phyloP scores from a whole-genome alignment of 176 grass and related monocot species.

The Musa beccarii region DNA sequence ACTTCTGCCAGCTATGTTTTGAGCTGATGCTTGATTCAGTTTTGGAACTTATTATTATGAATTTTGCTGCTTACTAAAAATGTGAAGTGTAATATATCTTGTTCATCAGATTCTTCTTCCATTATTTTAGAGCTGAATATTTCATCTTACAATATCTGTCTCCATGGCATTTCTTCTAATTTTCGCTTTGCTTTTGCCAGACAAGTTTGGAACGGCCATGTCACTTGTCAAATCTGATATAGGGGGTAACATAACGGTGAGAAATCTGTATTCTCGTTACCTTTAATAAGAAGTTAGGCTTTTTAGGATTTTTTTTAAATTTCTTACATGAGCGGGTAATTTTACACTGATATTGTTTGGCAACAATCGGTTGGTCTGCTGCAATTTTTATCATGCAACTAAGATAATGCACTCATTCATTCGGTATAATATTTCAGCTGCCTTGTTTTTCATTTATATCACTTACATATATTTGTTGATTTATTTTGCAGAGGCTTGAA shows the following conservation, averaged over 20 bases:
- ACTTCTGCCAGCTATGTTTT: too few species aligned
- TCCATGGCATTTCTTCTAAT: not conserved
- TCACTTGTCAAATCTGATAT: constrained; percentile 71
- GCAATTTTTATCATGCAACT: too few species aligned
- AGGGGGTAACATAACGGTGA: constrained; percentile 75
- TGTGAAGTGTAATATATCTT: not conserved
- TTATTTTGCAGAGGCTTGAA: constrained; percentile 62
- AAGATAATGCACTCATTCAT: too few species aligned
- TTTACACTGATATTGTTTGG: too few species aligned
- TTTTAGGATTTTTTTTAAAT: not conserved
- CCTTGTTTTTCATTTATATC: not conserved
- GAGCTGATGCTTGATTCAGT: too few species aligned
- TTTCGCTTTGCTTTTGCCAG: constrained; percentile 24
- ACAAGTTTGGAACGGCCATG: constrained; percentile 79
- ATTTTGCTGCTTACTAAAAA: not conserved
- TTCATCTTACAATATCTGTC: not conserved
- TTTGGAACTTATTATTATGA: not conserved
- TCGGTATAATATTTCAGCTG: not conserved
- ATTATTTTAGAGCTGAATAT: not conserved
- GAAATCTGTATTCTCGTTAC: constrained; percentile 5
- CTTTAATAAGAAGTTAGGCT: not conserved
- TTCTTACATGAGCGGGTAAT: too few species aligned
- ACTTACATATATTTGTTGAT: not conserved
- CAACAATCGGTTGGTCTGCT: too few species aligned
- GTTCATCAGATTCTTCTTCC: not conserved